Conservation (phyloP, 2,329 filamentous ascomycete species). For the Tricladium varicosporioides region DNA sequence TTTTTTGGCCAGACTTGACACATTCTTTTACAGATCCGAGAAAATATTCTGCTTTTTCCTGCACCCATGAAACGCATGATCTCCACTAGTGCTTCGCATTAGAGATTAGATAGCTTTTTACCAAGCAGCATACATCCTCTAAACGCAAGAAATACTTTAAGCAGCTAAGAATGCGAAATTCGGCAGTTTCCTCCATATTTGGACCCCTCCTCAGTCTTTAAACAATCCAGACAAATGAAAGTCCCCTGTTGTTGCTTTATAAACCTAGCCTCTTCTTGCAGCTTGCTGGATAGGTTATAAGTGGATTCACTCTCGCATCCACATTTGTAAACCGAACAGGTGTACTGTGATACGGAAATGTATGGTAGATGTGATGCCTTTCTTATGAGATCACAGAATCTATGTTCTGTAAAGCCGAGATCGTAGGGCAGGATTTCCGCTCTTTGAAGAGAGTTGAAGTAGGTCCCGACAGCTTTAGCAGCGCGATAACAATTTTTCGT, state of each 20-base stretch:
- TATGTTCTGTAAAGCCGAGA: constrained; percentile 18
- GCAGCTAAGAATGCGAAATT: constrained; percentile 6
- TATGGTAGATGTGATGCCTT: constrained; percentile 9
- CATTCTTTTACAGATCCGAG: not conserved
- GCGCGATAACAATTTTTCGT: constrained; percentile 10
- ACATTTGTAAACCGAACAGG: constrained; percentile 12
- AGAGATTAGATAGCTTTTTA: not conserved
- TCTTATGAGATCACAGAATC: constrained; percentile 15
- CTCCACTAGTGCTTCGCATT: not conserved
- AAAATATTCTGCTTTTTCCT: not conserved
- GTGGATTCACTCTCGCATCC: constrained; percentile 8
- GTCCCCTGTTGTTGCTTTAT: constrained; percentile 11
- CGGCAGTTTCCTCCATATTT: constrained; percentile 9
- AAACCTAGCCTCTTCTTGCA: constrained; percentile 9
- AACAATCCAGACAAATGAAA: constrained; percentile 20
- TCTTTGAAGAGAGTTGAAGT: constrained; percentile 15
- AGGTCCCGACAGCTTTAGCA: constrained; percentile 13
- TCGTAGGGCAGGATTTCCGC: constrained; percentile 14
- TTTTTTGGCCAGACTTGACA: not conserved
- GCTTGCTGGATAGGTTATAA: constrained; percentile 2
- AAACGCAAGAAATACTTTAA: not conserved
- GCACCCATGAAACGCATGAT: not conserved
- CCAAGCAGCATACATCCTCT: not conserved
- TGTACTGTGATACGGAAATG: constrained; percentile 10
- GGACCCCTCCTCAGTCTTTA: constrained; percentile 11